Conservation (phyloP, 192 early-diverging fungal species). For the Umbelopsis sp. region DNA sequence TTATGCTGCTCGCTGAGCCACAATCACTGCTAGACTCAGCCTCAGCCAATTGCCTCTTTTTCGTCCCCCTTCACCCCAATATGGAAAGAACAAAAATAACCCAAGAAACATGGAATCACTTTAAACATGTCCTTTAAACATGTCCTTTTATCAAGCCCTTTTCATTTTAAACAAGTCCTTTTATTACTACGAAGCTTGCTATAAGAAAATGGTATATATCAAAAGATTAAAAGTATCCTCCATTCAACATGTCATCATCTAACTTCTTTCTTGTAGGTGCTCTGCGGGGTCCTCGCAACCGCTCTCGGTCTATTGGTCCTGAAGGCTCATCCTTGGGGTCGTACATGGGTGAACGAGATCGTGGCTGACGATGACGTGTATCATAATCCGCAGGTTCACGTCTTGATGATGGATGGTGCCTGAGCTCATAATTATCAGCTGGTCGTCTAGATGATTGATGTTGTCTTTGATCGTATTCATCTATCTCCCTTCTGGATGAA, state of each 20-base stretch:
- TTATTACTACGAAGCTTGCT: not conserved
- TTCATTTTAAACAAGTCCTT: too few relatives aligned
- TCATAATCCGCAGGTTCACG: not conserved
- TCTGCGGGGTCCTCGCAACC: not conserved
- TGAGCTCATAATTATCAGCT: too few relatives aligned
- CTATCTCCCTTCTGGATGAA: too few relatives aligned
- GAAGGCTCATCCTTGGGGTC: not conserved
- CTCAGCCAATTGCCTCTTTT: conserved; percentile 1
- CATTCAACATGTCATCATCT: conserved; percentile 2
- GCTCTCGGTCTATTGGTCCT: not conserved
- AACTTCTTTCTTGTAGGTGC: not conserved
- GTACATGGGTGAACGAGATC: conserved; percentile 6
- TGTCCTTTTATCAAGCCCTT: too few relatives aligned
- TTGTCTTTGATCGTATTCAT: too few relatives aligned
- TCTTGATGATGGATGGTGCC: not conserved
- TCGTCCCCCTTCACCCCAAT: not conserved
- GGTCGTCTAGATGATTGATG: too few relatives aligned
- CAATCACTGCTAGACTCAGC: not conserved
- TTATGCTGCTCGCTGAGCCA: conserved; percentile 4
- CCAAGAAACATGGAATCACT: too few relatives aligned
- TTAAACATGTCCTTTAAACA: too few relatives aligned
- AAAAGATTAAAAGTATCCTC: conserved; percentile 18
- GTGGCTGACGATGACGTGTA: not conserved
- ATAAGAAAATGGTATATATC: conserved; percentile 6
- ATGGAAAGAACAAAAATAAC: conserved; percentile 2